Evolutionary conservation across 2,329 filamentous ascomycete genomes (phyloP), one percentile per base, ranked within the genome.

Genomic region (Arthroderma uncinatum): DNA sequence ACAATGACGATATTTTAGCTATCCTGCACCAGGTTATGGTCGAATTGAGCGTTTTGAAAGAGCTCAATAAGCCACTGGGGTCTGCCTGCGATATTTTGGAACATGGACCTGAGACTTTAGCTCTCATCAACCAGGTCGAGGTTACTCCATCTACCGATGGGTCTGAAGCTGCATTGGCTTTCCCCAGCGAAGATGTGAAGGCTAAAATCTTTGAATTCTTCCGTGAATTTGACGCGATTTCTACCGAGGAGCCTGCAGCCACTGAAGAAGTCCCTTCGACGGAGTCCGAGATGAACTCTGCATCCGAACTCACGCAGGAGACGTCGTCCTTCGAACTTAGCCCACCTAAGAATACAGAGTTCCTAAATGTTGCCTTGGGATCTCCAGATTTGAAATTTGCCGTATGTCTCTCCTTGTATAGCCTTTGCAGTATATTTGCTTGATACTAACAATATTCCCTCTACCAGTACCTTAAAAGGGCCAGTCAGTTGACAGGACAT

Each of bases 401-500:
- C 58, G 88, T 93, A 79, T 62, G 84, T 78, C 16, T 6, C 37
- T 8, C 30, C 12, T 12, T 6, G 23, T 52, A n/a, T 7, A 44
- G 34, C 8, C 2, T 16, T 52, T 57, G 47, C 47, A 2, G n/a
- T 36, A 30, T 14, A 23, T 52, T 33, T 55, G 33, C 19, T 19
- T 54, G 40, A 25, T 53, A 23, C 60, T 67, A 54, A 65, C 59
- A 57, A 37, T 62, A 62, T 48, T 23, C 36, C 4, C n/a, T 14
- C 33, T 21, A 33, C 25, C 63, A 96, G 91, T 79, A 93, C 62
- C 75, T 84, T 65, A 95, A 95, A 74, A 85, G 89, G 59, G 75
- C 90, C 60, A 82, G 86, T 69, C 87, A 93, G 69, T 78, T 95
- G 59, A 91, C 86, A n/a, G 88, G 89, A 60, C 81, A 84, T 60